Evolutionary conservation across 805 yeast species (phyloP).

Genomic region (Candida michaelii): DNA sequence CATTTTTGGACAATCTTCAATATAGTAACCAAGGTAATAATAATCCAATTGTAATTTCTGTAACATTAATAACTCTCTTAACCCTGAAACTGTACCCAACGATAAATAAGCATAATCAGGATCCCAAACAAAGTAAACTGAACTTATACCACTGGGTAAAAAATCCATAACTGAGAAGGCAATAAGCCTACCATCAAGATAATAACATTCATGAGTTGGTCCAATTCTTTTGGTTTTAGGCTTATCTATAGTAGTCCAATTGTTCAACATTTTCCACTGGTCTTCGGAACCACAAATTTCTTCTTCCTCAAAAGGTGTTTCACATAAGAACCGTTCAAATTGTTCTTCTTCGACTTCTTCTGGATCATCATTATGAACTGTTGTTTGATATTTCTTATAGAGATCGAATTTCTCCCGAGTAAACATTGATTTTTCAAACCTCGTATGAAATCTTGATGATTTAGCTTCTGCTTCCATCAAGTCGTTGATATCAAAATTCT

Average conservation of each 20-base stretch:
- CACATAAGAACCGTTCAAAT: slow-evolving; percentile 69
- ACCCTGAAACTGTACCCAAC: slow-evolving; percentile 74
- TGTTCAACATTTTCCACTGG: slow-evolving; percentile 43
- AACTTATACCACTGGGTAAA: slow-evolving; percentile 72
- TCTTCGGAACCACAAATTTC: slow-evolving; percentile 23
- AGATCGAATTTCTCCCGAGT: slow-evolving; percentile 60
- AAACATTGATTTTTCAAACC: slow-evolving; percentile 52
- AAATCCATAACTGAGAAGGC: slow-evolving; percentile 80
- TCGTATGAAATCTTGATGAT: slow-evolving; percentile 37
- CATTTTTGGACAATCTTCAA: slow-evolving; percentile 82
- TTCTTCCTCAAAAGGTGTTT: slow-evolving; percentile 52
- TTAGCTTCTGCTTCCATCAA: slow-evolving; percentile 42
- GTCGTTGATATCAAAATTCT: slow-evolving; percentile 25
- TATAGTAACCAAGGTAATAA: slow-evolving; percentile 80
- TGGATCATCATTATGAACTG: slow-evolving; percentile 63
- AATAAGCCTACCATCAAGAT: slow-evolving; percentile 57
- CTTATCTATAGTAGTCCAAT: slow-evolving; percentile 28
- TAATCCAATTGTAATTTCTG: slow-evolving; percentile 45
- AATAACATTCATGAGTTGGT: slow-evolving; percentile 79
- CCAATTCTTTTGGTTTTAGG: slow-evolving; percentile 37
- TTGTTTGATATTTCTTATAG: slow-evolving; percentile 67
- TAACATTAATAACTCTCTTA: slow-evolving; percentile 64
- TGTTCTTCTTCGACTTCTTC: slow-evolving; percentile 44
- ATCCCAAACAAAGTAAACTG: slow-evolving; percentile 88
- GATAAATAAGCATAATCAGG: slow-evolving; percentile 71